phyloP scores from a whole-genome alignment of 441 rosid genomes.

The Sinapis alba region DNA sequence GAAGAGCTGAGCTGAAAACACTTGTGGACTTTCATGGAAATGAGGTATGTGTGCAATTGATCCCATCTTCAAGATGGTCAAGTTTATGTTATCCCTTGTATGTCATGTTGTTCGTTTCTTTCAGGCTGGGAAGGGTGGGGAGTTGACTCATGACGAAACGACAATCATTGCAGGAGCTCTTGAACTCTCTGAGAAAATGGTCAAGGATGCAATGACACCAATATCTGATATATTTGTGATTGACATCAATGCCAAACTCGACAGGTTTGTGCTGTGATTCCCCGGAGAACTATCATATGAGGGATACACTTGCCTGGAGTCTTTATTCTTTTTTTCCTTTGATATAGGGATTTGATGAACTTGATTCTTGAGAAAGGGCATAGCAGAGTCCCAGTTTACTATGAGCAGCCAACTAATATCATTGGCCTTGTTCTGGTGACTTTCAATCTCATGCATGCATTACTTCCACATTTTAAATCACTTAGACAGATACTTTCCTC shows the following conservation, averaged over 20 bases:
- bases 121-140: constrained; percentile 98
- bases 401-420: constrained; percentile 77
- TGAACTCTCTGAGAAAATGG: constrained; percentile 80
- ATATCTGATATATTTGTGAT: constrained; percentile 73
- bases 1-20: constrained; percentile 91
- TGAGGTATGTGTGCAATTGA: constrained; percentile 59
- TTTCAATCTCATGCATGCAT: constrained; percentile 14
- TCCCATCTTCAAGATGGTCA: constrained; percentile 16
- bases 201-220: constrained; percentile 87
- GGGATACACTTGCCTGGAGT: constrained; percentile 12
- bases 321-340: constrained; percentile 19
- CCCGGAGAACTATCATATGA: constrained; percentile 1
- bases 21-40: constrained; percentile 76
- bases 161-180: constrained; percentile 96
- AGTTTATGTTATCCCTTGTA: constrained; percentile 36
- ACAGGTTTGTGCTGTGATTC: constrained; percentile 54
- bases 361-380: constrained; percentile 87
- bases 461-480: constrained; percentile 2
- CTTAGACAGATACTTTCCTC: background rate
- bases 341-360: constrained; percentile 71
- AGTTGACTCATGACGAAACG: constrained; percentile 85
- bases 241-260: constrained; percentile 75
- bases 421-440: constrained; percentile 83
- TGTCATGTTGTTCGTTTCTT: constrained; percentile 32
- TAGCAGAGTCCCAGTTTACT: constrained; percentile 89